These are phyloP conservation scores for Zygosaccharomyces pseudorouxii DNA, from an alignment of 805 yeast species.

Conservation along the genomic window DNA sequence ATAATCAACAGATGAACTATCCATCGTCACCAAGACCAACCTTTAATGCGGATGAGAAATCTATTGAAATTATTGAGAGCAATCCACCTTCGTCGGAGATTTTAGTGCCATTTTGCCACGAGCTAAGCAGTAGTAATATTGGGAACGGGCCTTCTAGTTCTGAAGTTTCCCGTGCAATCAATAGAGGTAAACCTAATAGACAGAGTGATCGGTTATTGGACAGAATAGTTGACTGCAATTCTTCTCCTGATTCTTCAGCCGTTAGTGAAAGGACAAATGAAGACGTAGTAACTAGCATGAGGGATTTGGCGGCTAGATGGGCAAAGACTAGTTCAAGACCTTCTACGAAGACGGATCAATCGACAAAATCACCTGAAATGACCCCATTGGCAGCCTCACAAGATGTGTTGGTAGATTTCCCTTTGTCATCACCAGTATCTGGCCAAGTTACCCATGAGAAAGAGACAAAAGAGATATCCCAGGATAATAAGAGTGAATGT, in stretches of 20 bases:
- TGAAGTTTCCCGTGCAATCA: not conserved
- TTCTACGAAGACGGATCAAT: not conserved
- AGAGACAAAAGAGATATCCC: not conserved
- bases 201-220: slow-evolving; percentile 15
- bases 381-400: slow-evolving; percentile 3
- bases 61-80: not conserved
- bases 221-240: slow-evolving; percentile 16
- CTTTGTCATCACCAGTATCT: slow-evolving; percentile 16
- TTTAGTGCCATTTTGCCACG: slow-evolving; percentile 23
- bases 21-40: slow-evolving; percentile 17
- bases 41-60: not conserved
- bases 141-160: not conserved
- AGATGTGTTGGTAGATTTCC: slow-evolving; percentile 10
- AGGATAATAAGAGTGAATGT: not conserved
- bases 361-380: not conserved
- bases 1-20: slow-evolving; percentile 3
- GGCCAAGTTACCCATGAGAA: not conserved
- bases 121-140: slow-evolving; percentile 13
- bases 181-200: not conserved
- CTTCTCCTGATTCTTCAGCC: slow-evolving; percentile 8
- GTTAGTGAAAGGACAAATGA: not conserved
- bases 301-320: slow-evolving; percentile 11
- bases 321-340: not conserved
- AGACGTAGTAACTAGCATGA: not conserved
- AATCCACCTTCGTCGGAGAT: slow-evolving; percentile 20